These are phyloP conservation scores for Pugionium cornutum DNA, from an alignment of 345 rosid species.

Conservation along the genomic window DNA sequence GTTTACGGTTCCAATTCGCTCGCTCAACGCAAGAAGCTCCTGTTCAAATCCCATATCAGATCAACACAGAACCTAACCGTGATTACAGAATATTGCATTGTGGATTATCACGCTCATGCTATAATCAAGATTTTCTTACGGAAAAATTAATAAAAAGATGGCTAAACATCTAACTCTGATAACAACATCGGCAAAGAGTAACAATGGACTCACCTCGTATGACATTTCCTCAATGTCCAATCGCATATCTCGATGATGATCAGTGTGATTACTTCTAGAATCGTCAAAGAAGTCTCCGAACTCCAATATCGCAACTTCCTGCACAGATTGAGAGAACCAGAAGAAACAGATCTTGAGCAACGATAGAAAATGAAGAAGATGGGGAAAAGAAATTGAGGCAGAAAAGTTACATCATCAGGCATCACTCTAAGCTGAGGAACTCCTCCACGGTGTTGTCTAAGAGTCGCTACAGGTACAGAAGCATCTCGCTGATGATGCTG, in stretches of 20 bases:
- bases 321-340: conserved; percentile 29
- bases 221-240: conserved; percentile 93
- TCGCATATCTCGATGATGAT: conserved; percentile 94
- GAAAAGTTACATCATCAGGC: conserved; percentile 67
- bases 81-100: conserved; percentile 14
- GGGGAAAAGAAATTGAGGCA: conserved; percentile 6
- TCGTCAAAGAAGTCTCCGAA: conserved; percentile 61
- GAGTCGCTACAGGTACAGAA: conserved; percentile 45
- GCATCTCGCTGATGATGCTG: conserved; percentile 52
- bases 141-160: background rate
- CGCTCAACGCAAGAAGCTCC: conserved; percentile 92
- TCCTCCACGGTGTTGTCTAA: conserved; percentile 54
- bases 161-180: background rate
- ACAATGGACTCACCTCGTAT: conserved; percentile 59
- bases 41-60: conserved; percentile 37
- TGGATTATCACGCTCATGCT: conserved; percentile 5
- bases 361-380: background rate
- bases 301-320: conserved; percentile 88
- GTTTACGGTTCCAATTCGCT: conserved; percentile 72
- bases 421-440: conserved; percentile 71
- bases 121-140: conserved; percentile 7
- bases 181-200: background rate
- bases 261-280: conserved; percentile 49
- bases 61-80: conserved; percentile 20
- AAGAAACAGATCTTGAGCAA: conserved; percentile 19